These are phyloP conservation scores for Melanomma pulvis-pyrius DNA, from an alignment of 495 filamentous ascomycete species.

Conservation along the genomic window DNA sequence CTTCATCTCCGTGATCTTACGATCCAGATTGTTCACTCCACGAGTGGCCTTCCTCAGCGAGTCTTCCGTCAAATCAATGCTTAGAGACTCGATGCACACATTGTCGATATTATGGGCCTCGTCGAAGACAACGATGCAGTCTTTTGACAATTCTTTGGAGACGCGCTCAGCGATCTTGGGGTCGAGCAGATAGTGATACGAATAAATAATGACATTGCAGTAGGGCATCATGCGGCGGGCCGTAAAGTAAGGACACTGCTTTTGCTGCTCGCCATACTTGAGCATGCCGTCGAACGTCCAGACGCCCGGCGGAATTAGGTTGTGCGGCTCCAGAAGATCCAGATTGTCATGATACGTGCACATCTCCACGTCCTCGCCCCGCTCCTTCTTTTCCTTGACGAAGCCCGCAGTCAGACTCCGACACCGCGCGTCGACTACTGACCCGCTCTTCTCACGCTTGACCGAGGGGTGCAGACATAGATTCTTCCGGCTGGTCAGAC, in stretches of 20 bases:
- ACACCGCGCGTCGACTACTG: constrained; percentile 91
- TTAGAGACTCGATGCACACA: constrained; percentile 96
- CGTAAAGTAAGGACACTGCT: constrained; percentile 97
- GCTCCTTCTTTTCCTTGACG: constrained; percentile 93
- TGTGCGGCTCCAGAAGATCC: constrained; percentile 90
- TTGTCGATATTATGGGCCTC: constrained; percentile 99
- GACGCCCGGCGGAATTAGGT: constrained; percentile 87
- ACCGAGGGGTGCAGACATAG: constrained; percentile 94
- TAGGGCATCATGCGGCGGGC: constrained; percentile 97
- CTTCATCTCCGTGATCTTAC: constrained; percentile 90
- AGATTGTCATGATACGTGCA: constrained; percentile 98
- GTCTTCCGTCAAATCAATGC: constrained; percentile 94
- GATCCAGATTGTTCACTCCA: constrained; percentile 87
- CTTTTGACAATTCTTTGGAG: constrained; percentile 93
- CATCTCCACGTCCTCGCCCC: constrained; percentile 88
- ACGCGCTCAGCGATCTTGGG: constrained; percentile 98
- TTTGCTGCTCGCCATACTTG: constrained; percentile 88
- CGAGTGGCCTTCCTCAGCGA: constrained; percentile 84
- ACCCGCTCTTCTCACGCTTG: constrained; percentile 91
- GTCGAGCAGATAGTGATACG: constrained; percentile 96
- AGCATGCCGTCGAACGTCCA: constrained; percentile 92
- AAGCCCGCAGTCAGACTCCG: constrained; percentile 95
- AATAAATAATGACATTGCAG: constrained; percentile 99
- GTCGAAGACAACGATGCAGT: constrained; percentile 98
- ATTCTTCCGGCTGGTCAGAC: constrained; percentile 95